Evolutionary conservation across 139 green algal species (phyloP).

Genomic region (Coccomyxa sp.): DNA sequence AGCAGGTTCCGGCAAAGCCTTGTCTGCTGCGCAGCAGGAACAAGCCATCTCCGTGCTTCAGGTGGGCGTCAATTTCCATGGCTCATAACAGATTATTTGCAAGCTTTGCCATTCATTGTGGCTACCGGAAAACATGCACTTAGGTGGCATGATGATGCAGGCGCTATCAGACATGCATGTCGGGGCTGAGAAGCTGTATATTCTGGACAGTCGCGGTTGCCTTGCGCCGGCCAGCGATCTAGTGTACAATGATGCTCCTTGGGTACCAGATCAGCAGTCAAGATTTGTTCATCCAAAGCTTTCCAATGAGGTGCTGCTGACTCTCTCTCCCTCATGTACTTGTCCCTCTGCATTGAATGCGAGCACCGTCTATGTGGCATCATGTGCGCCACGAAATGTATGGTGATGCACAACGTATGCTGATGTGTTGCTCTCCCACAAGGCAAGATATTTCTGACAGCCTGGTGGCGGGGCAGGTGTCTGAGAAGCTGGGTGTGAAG

Average conservation of each 20-base stretch:
- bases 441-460: no score
- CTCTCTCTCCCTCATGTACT: not conserved
- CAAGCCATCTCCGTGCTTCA: conserved; percentile 50
- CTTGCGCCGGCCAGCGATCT: conserved; percentile 44
- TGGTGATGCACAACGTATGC: no score
- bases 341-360: no score
- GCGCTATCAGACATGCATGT: conserved; percentile 21
- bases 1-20: conserved; percentile 1
- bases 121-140: no score
- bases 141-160: conserved; percentile 10
- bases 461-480: conserved; percentile 7
- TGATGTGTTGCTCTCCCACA: no score
- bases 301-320: conserved; percentile 22
- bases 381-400: no score
- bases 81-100: not conserved
- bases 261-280: conserved; percentile 34
- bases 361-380: no score
- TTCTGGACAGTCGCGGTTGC: conserved; percentile 51
- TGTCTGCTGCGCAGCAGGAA: conserved; percentile 37
- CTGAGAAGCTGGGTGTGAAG: conserved; percentile 45
- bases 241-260: conserved; percentile 75
- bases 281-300: conserved; percentile 50
- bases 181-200: conserved; percentile 24
- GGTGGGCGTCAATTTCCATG: not conserved
- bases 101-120: no score